Evolutionary conservation across 208 protist genomes (phyloP), one percentile per base, ranked within the genome.

Genomic region (Crithidia bombi): DNA sequence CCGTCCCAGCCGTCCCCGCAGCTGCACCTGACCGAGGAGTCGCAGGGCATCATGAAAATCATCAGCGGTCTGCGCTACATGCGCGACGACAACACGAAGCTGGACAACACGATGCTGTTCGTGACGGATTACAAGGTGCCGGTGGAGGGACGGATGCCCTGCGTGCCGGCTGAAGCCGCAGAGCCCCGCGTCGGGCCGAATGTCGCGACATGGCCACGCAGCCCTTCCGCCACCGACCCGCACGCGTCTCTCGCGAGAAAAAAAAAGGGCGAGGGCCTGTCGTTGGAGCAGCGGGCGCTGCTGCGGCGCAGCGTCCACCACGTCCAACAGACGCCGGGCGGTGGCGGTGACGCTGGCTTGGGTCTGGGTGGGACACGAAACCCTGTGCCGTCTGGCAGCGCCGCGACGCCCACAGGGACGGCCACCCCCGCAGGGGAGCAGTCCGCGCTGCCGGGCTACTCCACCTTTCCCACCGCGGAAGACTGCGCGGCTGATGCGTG

Each of bases 1-100:
- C 87, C 90, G 0, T 76, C 77, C 26, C 90, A 95, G 75, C 82
- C 90, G 14, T 93, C 87, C 10, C 86, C 90, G 33, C 87, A 92
- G 78, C 57, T 93, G 71, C 90, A 95, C 69, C 80, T 95, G 54
- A 95, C 90, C 0, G 90, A 95, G 61, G 90, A 95, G 67, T 81
- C 71, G 41, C 90, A 95, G 71, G 81, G 86, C 59, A 79, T 93
- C 66, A 89, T 92, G 75, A 91, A 92, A 61, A 79, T 93, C 7
- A 86, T 93, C 41, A 83, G 83, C 50, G 90, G 90, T 0, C 59
- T 93, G 69, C 87, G 82, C 46, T 93, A 91, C 84, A 95, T 95
- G 90, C 75, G 71, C 25, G 90, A 95, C 63, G 84, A 91, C 68
- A 85, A 73, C 57, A 75, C 77, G 51, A 91, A 91, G 58, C 79